phyloP scores from a whole-genome alignment of 2,329 filamentous ascomycete genomes.

The Aureobasidium leucospermi region DNA sequence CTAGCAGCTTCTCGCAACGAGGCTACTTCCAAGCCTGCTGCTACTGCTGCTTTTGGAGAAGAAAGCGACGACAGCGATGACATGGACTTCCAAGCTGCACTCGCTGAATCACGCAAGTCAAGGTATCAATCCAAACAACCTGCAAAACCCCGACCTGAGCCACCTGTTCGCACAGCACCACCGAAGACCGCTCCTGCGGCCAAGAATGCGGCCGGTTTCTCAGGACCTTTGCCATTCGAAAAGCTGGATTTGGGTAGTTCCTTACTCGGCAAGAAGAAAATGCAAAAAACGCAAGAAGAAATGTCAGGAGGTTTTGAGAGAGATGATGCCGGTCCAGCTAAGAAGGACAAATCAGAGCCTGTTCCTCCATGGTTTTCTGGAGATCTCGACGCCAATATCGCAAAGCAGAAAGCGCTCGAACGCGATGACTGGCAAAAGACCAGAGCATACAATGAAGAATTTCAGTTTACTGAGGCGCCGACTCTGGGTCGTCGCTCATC shows the following conservation, averaged over 20 bases:
- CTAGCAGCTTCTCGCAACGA: constrained; percentile 6
- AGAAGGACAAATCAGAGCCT: constrained; percentile 46
- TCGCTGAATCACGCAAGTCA: constrained; percentile 58
- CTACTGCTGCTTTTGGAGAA: constrained; percentile 20
- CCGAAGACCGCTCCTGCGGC: constrained; percentile 16
- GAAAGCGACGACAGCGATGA: constrained; percentile 58
- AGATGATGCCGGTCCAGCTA: constrained; percentile 31
- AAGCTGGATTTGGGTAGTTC: constrained; percentile 64
- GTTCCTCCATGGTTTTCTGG: constrained; percentile 70
- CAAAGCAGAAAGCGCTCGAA: constrained; percentile 32
- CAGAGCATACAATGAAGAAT: constrained; percentile 49
- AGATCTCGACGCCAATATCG: constrained; percentile 53
- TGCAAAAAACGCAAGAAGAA: constrained; percentile 46
- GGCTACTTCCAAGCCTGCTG: not conserved
- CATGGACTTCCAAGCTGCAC: constrained; percentile 67
- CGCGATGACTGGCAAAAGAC: constrained; percentile 47
- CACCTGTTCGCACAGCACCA: not conserved
- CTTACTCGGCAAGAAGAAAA: constrained; percentile 44
- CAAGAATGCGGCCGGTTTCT: constrained; percentile 44
- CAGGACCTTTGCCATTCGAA: constrained; percentile 84
- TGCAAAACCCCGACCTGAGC: constrained; percentile 9
- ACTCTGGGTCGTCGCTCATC: constrained; percentile 51
- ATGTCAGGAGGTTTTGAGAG: constrained; percentile 60
- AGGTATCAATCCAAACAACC: constrained; percentile 26
- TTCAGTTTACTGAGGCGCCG: constrained; percentile 48